Evolutionary conservation across 768 basidiomycete species (phyloP).

Genomic region (Mycena venus): DNA sequence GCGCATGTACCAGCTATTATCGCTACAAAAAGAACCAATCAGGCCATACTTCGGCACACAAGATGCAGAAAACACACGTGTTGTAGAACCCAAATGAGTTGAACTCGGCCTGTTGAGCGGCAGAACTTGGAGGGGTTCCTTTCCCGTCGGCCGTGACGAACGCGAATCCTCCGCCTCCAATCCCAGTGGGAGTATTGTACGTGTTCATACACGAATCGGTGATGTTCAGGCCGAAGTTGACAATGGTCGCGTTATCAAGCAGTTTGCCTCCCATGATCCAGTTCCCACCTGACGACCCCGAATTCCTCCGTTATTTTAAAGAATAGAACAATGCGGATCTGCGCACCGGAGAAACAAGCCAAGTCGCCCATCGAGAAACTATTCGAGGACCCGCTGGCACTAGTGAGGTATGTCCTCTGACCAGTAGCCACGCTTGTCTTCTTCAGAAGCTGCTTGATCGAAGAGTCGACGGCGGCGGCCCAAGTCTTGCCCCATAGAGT

Average conservation of each 20-base stretch:
- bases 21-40: conserved; percentile 3
- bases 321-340: not conserved
- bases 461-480: conserved; percentile 24
- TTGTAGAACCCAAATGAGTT: conserved; percentile 21
- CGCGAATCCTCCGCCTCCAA: conserved; percentile 18
- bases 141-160: conserved; percentile 17
- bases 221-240: conserved; percentile 19
- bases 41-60: not conserved
- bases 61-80: not conserved
- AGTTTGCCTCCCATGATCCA: conserved; percentile 26
- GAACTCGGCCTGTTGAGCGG: conserved; percentile 14
- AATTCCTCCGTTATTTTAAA: not conserved
- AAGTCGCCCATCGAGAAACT: conserved; percentile 21
- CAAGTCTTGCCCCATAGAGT: conserved; percentile 18
- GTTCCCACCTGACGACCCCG: not conserved
- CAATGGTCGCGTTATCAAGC: conserved; percentile 21
- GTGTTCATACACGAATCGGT: conserved; percentile 25
- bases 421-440: conserved; percentile 21
- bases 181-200: conserved; percentile 21
- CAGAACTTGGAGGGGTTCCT: conserved; percentile 9
- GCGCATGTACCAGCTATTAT: conserved; percentile 26
- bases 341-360: conserved; percentile 26
- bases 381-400: conserved; percentile 13
- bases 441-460: conserved; percentile 27
- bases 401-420: conserved; percentile 24